These are phyloP conservation scores for Tothia fuscella DNA, from an alignment of 2,329 filamentous ascomycete genomes.

Conservation along the genomic window DNA sequence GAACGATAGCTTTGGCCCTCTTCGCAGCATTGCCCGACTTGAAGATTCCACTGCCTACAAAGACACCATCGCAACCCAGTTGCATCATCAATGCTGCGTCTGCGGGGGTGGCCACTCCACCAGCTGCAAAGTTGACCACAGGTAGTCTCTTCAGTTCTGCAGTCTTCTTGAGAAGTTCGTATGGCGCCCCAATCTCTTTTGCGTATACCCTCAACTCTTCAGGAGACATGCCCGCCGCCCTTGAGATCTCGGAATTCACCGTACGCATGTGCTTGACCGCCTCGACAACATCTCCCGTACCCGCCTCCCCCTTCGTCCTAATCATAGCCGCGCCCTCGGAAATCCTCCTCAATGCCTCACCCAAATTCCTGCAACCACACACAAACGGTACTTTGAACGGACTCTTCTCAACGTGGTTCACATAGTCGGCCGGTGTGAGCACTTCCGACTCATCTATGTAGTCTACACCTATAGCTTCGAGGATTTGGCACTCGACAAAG, in stretches of 20 bases:
- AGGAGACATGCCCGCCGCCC: constrained; percentile 53
- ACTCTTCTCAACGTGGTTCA: constrained; percentile 85
- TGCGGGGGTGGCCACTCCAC: constrained; percentile 97
- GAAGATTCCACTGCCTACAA: constrained; percentile 95
- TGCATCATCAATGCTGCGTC: constrained; percentile 99
- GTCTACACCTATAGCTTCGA: constrained; percentile 88
- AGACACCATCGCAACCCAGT: constrained; percentile 93
- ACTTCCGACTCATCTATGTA: constrained; percentile 99
- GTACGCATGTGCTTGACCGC: constrained; percentile 93
- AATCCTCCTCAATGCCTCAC: constrained; percentile 83
- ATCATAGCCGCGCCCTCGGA: constrained; percentile 97
- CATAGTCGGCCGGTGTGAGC: constrained; percentile 82
- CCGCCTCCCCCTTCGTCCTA: constrained; percentile 94
- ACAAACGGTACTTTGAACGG: constrained; percentile 80
- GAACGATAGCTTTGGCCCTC: constrained; percentile 87
- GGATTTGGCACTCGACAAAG: constrained; percentile 96
- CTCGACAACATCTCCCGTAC: constrained; percentile 93
- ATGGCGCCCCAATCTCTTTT: constrained; percentile 69
- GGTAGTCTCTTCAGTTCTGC: constrained; percentile 79
- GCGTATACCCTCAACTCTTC: constrained; percentile 68
- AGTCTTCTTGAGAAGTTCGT: constrained; percentile 69
- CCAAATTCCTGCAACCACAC: constrained; percentile 88
- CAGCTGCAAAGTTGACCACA: constrained; percentile 95
- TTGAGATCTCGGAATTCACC: constrained; percentile 69
- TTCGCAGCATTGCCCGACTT: constrained; percentile 86